Evolutionary conservation across 2,329 filamentous ascomycete species (phyloP).

Genomic region (Colletotrichum magnum): DNA sequence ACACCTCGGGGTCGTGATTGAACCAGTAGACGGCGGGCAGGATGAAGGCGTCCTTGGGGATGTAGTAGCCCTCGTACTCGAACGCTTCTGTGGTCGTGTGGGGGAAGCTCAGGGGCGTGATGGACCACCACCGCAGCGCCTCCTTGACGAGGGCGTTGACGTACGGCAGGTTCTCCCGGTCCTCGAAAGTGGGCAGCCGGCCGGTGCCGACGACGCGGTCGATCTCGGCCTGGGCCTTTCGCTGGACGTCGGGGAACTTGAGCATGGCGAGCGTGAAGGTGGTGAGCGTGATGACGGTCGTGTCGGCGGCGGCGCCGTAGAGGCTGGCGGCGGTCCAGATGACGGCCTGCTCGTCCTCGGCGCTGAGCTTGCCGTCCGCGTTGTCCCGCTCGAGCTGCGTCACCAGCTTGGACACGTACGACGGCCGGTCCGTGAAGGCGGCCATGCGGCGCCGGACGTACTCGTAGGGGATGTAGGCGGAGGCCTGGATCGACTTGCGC

Average conservation of each 20-base stretch:
- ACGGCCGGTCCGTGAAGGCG: constrained; percentile 38
- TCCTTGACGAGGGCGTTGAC: constrained; percentile 50
- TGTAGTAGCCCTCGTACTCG: constrained; percentile 25
- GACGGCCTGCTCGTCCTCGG: constrained; percentile 44
- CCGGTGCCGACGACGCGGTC: constrained; percentile 47
- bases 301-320: constrained; percentile 50
- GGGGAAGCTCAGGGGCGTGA: constrained; percentile 53
- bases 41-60: constrained; percentile 29
- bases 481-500: constrained; percentile 40
- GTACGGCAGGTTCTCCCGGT: constrained; percentile 48
- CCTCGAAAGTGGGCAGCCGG: constrained; percentile 46
- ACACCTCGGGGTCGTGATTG: constrained; percentile 78
- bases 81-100: constrained; percentile 51
- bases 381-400: constrained; percentile 30
- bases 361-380: constrained; percentile 20
- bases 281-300: constrained; percentile 45
- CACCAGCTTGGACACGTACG: constrained; percentile 48
- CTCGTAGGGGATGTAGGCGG: constrained; percentile 46
- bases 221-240: constrained; percentile 45
- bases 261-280: constrained; percentile 45
- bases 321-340: constrained; percentile 46
- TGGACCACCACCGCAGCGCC: constrained; percentile 48
- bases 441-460: constrained; percentile 49
- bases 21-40: constrained; percentile 48
- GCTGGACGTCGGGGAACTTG: constrained; percentile 43